Evolutionary conservation across 345 rosid genomes (phyloP).

Genomic region (Sisymbrium irio): DNA sequence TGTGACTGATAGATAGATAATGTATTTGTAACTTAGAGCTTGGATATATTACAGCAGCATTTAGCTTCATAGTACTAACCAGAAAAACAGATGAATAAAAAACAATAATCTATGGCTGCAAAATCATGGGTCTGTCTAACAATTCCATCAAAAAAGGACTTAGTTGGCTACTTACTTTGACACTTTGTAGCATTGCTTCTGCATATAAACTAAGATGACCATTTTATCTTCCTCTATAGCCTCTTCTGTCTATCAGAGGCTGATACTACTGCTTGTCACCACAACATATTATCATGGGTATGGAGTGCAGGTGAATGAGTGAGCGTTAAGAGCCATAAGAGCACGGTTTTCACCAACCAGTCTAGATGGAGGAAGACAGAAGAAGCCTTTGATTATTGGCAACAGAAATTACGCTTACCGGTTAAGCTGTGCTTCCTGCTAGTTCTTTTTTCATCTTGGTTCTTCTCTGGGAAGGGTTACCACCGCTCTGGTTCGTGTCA

Average conservation of each 20-base stretch:
- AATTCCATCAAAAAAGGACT: slow-evolving; percentile 1
- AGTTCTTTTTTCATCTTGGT: slow-evolving; percentile 48
- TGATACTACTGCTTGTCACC: slow-evolving; percentile 17
- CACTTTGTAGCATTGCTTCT: slow-evolving; percentile 8
- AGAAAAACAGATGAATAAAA: not conserved
- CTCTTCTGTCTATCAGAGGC: slow-evolving; percentile 14
- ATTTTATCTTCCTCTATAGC: not conserved
- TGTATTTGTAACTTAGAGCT: not conserved
- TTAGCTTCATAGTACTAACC: slow-evolving; percentile 1
- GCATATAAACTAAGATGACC: slow-evolving; percentile 17
- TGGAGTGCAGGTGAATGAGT: not conserved
- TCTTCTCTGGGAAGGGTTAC: slow-evolving; percentile 37
- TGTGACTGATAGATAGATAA: not conserved
- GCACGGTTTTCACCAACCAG: slow-evolving; percentile 20
- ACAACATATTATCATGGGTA: slow-evolving; percentile 1
- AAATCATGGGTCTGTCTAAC: slow-evolving; percentile 30
- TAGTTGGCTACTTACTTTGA: slow-evolving; percentile 15
- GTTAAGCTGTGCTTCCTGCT: slow-evolving; percentile 50
- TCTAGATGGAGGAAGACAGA: slow-evolving; percentile 20
- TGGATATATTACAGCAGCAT: slow-evolving; percentile 5
- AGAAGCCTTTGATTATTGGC: slow-evolving; percentile 7
- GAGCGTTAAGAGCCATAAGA: not conserved
- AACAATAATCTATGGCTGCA: slow-evolving; percentile 18
- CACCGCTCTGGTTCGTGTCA: slow-evolving; percentile 28
- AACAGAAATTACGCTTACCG: not conserved